These are phyloP conservation scores for Candida sojae DNA, from an alignment of 1,139 yeast species.

Conservation along the genomic window DNA sequence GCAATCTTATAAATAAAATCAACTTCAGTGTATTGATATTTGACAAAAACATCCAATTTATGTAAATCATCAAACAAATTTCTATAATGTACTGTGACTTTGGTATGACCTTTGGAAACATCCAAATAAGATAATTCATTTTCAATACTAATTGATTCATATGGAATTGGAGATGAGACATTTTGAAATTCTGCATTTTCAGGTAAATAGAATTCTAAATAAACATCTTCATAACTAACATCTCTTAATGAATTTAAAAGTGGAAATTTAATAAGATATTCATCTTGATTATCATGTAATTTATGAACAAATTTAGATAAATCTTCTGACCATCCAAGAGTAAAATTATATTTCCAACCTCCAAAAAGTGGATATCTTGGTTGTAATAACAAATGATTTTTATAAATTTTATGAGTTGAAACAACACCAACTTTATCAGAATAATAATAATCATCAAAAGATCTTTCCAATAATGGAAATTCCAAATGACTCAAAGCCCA, in stretches of 20 bases:
- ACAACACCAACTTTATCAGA: conserved; percentile 94
- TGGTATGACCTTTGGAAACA: conserved; percentile 75
- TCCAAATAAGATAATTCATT: conserved; percentile 72
- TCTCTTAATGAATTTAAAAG: conserved; percentile 72
- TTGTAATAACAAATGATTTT: conserved; percentile 56
- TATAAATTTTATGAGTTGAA: conserved; percentile 66
- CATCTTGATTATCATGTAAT: conserved; percentile 41
- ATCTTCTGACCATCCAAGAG: conserved; percentile 84
- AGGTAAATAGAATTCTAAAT: conserved; percentile 72
- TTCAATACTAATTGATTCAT: conserved; percentile 33
- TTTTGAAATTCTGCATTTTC: conserved; percentile 76
- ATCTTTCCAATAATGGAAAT: conserved; percentile 47
- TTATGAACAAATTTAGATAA: conserved; percentile 54
- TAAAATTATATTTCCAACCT: conserved; percentile 94
- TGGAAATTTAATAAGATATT: conserved; percentile 68
- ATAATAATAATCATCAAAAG: conserved; percentile 66
- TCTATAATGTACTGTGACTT: conserved; percentile 60
- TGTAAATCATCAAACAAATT: conserved; percentile 74
- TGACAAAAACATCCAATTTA: conserved; percentile 56
- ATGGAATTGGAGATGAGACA: conserved; percentile 58
- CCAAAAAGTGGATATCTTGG: conserved; percentile 96
- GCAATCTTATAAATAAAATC: conserved; percentile 66
- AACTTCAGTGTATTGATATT: conserved; percentile 59
- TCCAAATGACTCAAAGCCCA: conserved; percentile 58
- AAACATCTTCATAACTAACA: conserved; percentile 63